phyloP scores from a whole-genome alignment of 805 yeast species.

The Candida yuanshanica region DNA sequence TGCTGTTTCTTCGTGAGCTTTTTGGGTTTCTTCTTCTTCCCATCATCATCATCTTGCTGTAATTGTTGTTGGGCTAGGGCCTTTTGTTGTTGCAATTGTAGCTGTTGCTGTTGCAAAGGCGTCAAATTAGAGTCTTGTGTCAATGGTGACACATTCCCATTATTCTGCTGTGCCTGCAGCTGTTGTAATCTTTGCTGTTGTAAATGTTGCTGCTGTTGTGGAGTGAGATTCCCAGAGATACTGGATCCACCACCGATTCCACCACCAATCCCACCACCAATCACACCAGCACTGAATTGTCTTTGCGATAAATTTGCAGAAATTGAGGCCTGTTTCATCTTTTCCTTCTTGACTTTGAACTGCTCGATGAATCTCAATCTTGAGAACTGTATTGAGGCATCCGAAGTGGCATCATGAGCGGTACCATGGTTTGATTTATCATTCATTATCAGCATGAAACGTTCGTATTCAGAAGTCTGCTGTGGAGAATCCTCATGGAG shows the following conservation, averaged over 20 bases:
- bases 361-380: conserved; percentile 86
- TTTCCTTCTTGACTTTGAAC: conserved; percentile 62
- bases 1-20: conserved; percentile 16
- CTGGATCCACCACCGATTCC: background rate
- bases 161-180: conserved; percentile 23
- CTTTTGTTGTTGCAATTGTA: conserved; percentile 20
- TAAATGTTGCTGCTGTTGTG: conserved; percentile 26
- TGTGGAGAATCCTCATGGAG: conserved; percentile 70
- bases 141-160: background rate
- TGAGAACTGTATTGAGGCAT: conserved; percentile 60
- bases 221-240: conserved; percentile 14
- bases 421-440: conserved; percentile 34
- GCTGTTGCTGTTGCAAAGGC: conserved; percentile 16
- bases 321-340: conserved; percentile 39
- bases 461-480: conserved; percentile 82
- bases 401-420: conserved; percentile 20
- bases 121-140: conserved; percentile 2
- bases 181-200: conserved; percentile 28
- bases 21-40: conserved; percentile 16
- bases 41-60: conserved; percentile 21
- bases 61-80: conserved; percentile 24
- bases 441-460: conserved; percentile 69
- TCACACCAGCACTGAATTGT: conserved; percentile 1
- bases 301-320: conserved; percentile 21
- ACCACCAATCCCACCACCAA: conserved; percentile 5